Conservation (phyloP, 768 basidiomycete genomes). For the Lyophyllum shimeji region DNA sequence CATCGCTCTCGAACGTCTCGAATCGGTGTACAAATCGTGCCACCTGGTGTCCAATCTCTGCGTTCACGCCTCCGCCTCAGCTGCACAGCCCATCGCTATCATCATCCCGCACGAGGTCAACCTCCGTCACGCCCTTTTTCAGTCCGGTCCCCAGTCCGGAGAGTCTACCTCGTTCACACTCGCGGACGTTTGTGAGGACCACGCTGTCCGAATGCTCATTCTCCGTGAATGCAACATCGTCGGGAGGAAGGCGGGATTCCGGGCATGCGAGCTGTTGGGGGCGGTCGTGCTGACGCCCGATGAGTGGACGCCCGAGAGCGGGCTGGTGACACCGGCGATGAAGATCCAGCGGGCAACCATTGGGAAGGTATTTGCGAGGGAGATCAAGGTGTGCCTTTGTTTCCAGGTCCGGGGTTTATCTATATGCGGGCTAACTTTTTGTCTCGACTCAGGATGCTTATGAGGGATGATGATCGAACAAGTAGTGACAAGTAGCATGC, state of each 20-base stretch:
- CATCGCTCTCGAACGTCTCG: constrained; percentile 88
- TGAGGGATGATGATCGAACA: too few species aligned
- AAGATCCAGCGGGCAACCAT: constrained; percentile 82
- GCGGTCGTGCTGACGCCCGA: constrained; percentile 77
- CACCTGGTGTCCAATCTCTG: constrained; percentile 80
- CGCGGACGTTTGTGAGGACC: constrained; percentile 53
- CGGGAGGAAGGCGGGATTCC: constrained; percentile 84
- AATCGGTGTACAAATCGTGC: constrained; percentile 84
- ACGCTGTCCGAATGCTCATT: constrained; percentile 54
- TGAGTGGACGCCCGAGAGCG: constrained; percentile 90
- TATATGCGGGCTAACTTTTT: neutral
- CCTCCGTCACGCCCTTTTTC: constrained; percentile 52
- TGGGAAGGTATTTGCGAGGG: constrained; percentile 52
- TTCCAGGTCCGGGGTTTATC: too few species aligned
- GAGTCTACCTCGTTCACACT: constrained; percentile 37
- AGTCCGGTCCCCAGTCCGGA: neutral
- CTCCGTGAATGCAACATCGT: constrained; percentile 71
- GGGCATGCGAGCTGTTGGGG: constrained; percentile 72
- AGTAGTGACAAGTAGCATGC: too few species aligned
- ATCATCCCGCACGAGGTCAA: constrained; percentile 78
- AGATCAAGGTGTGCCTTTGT: neutral
- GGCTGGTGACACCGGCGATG: constrained; percentile 85
- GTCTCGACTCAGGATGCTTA: too few species aligned
- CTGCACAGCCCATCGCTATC: constrained; percentile 81
- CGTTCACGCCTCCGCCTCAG: constrained; percentile 73